Conservation (phyloP, 2,329 filamentous ascomycete genomes). For the Penicillium sp. region DNA sequence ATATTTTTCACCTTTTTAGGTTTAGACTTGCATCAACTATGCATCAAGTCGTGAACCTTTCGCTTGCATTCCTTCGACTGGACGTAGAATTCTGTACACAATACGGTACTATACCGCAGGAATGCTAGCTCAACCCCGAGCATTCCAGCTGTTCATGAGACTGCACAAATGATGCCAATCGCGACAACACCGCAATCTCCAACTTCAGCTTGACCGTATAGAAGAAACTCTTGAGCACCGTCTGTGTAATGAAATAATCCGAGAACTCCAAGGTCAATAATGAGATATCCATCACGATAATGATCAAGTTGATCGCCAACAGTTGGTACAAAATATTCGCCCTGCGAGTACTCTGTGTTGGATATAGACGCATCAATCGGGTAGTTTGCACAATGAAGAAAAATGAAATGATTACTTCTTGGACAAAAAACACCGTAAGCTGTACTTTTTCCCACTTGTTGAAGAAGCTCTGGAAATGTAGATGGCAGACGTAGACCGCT, state of each 20-base stretch:
- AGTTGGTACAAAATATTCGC: constrained; percentile 21
- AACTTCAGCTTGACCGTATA: constrained; percentile 21
- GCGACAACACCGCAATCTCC: constrained; percentile 15
- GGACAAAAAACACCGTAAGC: constrained; percentile 17
- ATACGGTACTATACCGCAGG: not conserved
- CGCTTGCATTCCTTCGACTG: not conserved
- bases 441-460: constrained; percentile 19
- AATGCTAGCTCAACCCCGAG: not conserved
- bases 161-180: constrained; percentile 10
- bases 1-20: not conserved
- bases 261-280: constrained; percentile 14
- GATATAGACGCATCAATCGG: constrained; percentile 11
- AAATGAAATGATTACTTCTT: constrained; percentile 20
- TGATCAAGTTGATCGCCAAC: constrained; percentile 15
- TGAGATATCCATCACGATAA: constrained; percentile 22
- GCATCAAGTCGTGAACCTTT: not conserved
- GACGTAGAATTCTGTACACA: not conserved
- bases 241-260: constrained; percentile 13
- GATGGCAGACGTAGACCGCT: constrained; percentile 13
- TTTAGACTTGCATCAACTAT: not conserved
- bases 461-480: constrained; percentile 11
- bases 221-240: constrained; percentile 17
- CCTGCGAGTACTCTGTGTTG: constrained; percentile 10
- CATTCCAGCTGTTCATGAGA: not conserved
- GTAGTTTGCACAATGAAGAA: constrained; percentile 18